Evolutionary conservation across 2,329 filamentous ascomycete species (phyloP), one percentile per base, ranked within the genome.

Genomic region (Myrmaecium sp.): DNA sequence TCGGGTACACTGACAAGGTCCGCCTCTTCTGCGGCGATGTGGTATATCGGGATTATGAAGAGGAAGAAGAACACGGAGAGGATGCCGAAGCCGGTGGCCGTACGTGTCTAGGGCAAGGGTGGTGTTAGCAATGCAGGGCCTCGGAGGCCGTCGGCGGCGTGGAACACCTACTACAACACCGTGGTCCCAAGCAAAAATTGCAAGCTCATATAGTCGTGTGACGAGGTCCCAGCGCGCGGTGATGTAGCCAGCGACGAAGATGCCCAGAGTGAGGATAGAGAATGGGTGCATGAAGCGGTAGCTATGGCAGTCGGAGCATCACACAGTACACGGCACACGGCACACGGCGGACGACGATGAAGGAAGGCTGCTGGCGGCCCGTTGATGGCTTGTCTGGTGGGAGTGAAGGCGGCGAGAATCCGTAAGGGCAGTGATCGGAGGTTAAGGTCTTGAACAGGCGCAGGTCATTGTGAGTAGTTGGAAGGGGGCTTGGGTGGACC

Each of bases 201-300:
- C 79, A 45, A 98, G 72, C 58, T 98, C 86, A 75, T 94, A 93
- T 44, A 95, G 68, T 46, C 84, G 76, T 43, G 86, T 94, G 41
- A 94, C 83, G 36, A 98, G 74, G 59, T 95, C 89, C 84, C 89
- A 98, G 65, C 89, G 79, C 51, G 89, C 89, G 59, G 89, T 98
- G 55, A 86, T 95, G 67, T 98, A 98, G 57, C 89, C 89, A 62
- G 89, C 86, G 67, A 95, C 78, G 64, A 98, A 98, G 63, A 98
- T 94, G 60, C 79, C 83, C 60, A 93, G 74, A 47, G 84, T 92
- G 56, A 94, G 70, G 54, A 86, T 64, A 37, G 86, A 95, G 64
- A 95, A 94, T 48, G 84, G 82, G 82, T 94, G 84, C 86, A 95
- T 95, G 66, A 64, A 69, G 36, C 33, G 30, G 21, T 14, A 8